Evolutionary conservation across 768 basidiomycete species (phyloP), one percentile per base, ranked within the genome.

Genomic region (Termitomyces sp.): DNA sequence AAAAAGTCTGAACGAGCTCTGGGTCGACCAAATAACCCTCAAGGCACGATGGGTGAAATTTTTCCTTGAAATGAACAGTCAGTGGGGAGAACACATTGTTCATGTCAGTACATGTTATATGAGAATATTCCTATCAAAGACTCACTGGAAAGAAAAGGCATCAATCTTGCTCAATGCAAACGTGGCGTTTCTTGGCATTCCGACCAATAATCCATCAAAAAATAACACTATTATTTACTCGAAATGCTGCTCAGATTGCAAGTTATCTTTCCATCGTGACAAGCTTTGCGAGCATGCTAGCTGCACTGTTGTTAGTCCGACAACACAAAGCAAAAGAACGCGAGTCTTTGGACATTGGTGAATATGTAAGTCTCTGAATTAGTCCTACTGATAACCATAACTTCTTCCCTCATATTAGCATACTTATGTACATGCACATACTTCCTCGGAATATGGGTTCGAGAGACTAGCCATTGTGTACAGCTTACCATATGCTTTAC

Each of bases 121-220:
- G 3, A 35, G 16, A 39, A 5, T 9, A 2, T 27, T 16, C 34
- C 35, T 37, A 5, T 23, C 8, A 23, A 1, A 69, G 76, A 42
- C 78, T 79, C 52, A 49, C 73, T 52, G 7, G n/a, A 19, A 45
- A 41, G 32, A 35, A 50, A n/a, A 82, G 81, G 73, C 76, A 0
- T 75, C 78, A 5, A 78, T 83, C 2, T 67, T 84, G 2, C 64
- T 83, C 28, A 76, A 73, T n/a, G 77, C 75, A 10, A 80, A 81
- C 39, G 74, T 82, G 1, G 75, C 71, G 0, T 81, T 83, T 53
- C 69, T 83, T 6, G 73, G 78, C 0, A 78, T 83, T 37, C 70
- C 74, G 30, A 70, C 73, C 17, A 72, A 77, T 12, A 74, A 61
- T 51, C 68, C 72, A 19, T 70, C 73, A 16, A 71, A 76, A 11